Conservation (phyloP, 176 grass and related monocot species). For the Musa troglodytarum region DNA sequence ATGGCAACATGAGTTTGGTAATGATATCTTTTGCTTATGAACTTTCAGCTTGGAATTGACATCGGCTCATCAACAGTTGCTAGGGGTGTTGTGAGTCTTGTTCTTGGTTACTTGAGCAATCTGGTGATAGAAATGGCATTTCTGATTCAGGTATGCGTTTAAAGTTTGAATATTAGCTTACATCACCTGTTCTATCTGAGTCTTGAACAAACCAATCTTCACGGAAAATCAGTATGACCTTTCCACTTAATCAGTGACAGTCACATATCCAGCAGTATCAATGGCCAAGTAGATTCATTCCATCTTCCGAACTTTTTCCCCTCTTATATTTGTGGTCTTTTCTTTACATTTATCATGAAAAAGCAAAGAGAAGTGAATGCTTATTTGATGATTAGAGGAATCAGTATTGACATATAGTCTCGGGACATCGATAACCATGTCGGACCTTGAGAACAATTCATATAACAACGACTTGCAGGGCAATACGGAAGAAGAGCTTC, state of each 20-base stretch:
- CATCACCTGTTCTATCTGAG: neutral
- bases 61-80: constrained; percentile 21
- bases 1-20: too few species aligned
- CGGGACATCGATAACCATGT: neutral
- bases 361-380: too few species aligned
- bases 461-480: constrained; percentile 39
- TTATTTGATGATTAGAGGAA: neutral
- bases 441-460: neutral
- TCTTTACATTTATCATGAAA: too few species aligned
- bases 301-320: too few species aligned
- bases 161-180: neutral
- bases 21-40: neutral
- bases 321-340: too few species aligned
- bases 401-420: neutral
- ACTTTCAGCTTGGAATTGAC: constrained; percentile 17
- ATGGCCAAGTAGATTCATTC: too few species aligned
- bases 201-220: neutral
- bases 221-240: neutral
- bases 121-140: constrained; percentile 27
- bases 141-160: constrained; percentile 13
- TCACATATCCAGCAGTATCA: too few species aligned
- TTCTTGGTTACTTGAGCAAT: constrained; percentile 23
- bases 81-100: constrained; percentile 22
- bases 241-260: neutral
- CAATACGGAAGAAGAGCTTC: constrained; percentile 91